Evolutionary conservation across 2,329 filamentous ascomycete species (phyloP), one percentile per base, ranked within the genome.

Genomic region (Cryphonectria japonica): DNA sequence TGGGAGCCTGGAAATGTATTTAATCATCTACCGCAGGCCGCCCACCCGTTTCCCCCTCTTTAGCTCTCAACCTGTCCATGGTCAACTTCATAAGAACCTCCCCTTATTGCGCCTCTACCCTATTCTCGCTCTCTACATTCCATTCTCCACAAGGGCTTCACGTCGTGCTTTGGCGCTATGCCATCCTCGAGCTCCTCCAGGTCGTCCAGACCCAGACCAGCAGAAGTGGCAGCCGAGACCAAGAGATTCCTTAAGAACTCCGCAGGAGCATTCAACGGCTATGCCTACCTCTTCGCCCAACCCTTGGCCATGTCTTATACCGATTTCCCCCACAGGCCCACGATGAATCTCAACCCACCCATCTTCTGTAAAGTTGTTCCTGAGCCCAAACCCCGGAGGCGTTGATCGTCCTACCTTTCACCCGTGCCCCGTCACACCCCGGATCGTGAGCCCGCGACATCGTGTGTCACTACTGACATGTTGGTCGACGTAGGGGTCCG

Each of bases 201-300:
- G 68, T 84, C 85, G 65, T 83, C 86, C 69, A 89, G 86, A 80
- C 86, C 86, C 62, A 91, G 89, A 80, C 87, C 89, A 16, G 88
- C 90, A 57, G 91, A 93, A 74, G 88, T 94, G 68, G 92, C 92
- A 69, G 87, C 89, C 37, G 91, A 93, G 78, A 91, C 91, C n/a
- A 93, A 93, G 80, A 87, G 85, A 75, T 86, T 86, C 71, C 92
- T 90, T 77, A 82, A 84, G 50, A 83, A 87, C 77, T 89, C 86
- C 80, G 83, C 81, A 71, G 82, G 83, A 70, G 80, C 81, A 76
- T 92, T 83, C 84, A 85, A 85, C 22, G 85, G 85, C 5, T 86
- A 84, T 74, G 93, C 91, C 3, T 86, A 87, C 75, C 83, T 91
- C 59, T 88, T 88, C 78, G 78, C 83, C 77, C 81, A 86, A 75